Conservation (phyloP, 257 asterid species). For the Linderniella brevidens region DNA sequence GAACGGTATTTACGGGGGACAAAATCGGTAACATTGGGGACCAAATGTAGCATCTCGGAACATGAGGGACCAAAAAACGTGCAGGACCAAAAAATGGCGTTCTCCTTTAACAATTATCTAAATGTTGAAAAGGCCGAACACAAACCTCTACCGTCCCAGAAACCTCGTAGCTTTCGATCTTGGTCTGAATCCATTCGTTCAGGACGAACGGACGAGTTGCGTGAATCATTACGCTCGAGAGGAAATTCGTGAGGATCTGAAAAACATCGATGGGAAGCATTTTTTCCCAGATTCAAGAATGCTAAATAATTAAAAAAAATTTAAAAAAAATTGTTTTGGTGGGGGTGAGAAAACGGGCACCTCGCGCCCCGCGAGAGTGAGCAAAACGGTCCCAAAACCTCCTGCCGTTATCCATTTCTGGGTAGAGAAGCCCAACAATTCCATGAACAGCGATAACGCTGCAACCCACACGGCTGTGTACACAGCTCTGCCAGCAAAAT, state of each 20-base stretch:
- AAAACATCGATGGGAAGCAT: slow-evolving; percentile 9
- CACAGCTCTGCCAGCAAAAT: slow-evolving; percentile 75
- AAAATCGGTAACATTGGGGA: too few species aligned
- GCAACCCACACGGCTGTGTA: slow-evolving; percentile 96
- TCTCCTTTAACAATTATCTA: too few species aligned
- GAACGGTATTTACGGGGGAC: too few species aligned
- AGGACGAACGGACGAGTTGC: slow-evolving; percentile 78
- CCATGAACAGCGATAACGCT: slow-evolving; percentile 91
- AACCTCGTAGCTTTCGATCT: slow-evolving; percentile 83
- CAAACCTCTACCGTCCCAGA: slow-evolving; percentile 96
- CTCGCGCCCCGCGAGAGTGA: slow-evolving; percentile 98
- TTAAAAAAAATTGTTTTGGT: not conserved
- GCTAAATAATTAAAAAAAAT: not conserved
- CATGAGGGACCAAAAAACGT: too few species aligned
- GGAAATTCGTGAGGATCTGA: slow-evolving; percentile 91
- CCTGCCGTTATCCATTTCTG: slow-evolving; percentile 96
- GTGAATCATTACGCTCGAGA: slow-evolving; percentile 89
- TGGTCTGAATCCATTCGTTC: slow-evolving; percentile 91
- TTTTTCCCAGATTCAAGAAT: too few species aligned
- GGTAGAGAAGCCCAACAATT: slow-evolving; percentile 92
- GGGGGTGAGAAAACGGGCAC: slow-evolving; percentile 18
- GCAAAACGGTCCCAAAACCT: slow-evolving; percentile 90
- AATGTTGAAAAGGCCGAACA: slow-evolving; percentile 6
- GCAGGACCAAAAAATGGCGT: too few species aligned
- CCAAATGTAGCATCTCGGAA: too few species aligned